Conservation (phyloP, 108 stramenopile species). For the Conticribra weissflogii region DNA sequence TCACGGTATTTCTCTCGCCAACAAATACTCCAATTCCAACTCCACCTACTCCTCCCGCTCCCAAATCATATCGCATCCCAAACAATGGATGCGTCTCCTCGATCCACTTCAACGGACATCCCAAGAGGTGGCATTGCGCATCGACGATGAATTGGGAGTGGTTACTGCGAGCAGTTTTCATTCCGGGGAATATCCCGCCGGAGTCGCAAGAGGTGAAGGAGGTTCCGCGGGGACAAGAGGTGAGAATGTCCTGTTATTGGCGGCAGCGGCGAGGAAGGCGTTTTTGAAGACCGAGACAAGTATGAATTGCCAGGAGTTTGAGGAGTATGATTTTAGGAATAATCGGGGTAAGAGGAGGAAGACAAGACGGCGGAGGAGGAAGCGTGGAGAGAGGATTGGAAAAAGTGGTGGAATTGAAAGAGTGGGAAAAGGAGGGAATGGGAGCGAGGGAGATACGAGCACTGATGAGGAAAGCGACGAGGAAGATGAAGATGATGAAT, state of each 20-base stretch:
- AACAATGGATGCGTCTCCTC: slow-evolving; percentile 64
- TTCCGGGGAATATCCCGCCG: slow-evolving; percentile 30
- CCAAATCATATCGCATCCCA: slow-evolving; percentile 72
- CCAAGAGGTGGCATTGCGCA: slow-evolving; percentile 70
- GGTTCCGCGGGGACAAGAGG: neutral
- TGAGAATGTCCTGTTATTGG: slow-evolving; percentile 49
- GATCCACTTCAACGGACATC: slow-evolving; percentile 68
- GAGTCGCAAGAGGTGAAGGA: neutral
- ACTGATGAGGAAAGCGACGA: slow-evolving; percentile 29
- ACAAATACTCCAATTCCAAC: too few relatives aligned
- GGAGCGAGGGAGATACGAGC: neutral
- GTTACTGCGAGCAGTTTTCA: slow-evolving; percentile 64
- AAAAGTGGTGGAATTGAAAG: too few relatives aligned
- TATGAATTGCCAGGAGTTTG: slow-evolving; percentile 68
- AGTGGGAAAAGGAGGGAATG: neutral
- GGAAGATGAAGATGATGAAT: slow-evolving; percentile 27
- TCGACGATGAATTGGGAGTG: slow-evolving; percentile 57
- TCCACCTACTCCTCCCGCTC: slow-evolving; percentile 40
- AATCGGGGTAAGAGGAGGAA: slow-evolving; percentile 44
- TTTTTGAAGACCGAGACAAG: slow-evolving; percentile 83
- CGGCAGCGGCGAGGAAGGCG: slow-evolving; percentile 33
- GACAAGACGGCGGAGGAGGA: slow-evolving; percentile 17
- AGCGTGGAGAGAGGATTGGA: slow-evolving; percentile 4
- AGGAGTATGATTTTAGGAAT: slow-evolving; percentile 70
- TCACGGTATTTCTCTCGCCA: slow-evolving; percentile 62